Conservation (phyloP, 1,139 yeast species). For the Nakaseomyces uthaithaninus region DNA sequence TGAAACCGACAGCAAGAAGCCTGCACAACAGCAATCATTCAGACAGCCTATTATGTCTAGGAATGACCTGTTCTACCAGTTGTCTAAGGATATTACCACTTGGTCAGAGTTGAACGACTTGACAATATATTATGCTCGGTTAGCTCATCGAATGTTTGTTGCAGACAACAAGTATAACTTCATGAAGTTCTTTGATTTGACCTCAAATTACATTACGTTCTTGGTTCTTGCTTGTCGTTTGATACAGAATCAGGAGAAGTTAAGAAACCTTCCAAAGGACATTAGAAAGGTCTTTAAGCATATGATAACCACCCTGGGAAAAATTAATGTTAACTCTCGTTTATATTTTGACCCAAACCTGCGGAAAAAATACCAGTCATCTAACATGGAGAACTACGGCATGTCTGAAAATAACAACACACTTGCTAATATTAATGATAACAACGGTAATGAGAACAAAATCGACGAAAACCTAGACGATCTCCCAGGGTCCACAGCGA, state of each 20-base stretch:
- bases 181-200: conserved; percentile 42
- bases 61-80: conserved; percentile 44
- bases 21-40: not conserved
- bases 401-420: not conserved
- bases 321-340: conserved; percentile 51
- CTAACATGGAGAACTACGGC: not conserved
- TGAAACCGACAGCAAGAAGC: conserved; percentile 1
- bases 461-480: conserved; percentile 9
- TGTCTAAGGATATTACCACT: conserved; percentile 47
- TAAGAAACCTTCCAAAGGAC: conserved; percentile 39
- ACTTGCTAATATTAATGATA: conserved; percentile 5
- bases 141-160: conserved; percentile 42
- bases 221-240: conserved; percentile 47
- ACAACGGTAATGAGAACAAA: conserved; percentile 6
- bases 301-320: conserved; percentile 47
- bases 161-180: conserved; percentile 45
- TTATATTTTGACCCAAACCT: conserved; percentile 39
- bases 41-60: conserved; percentile 5
- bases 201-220: conserved; percentile 42
- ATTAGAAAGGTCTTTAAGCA: conserved; percentile 44
- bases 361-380: conserved; percentile 1
- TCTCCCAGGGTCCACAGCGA: not conserved
- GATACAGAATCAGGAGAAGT: conserved; percentile 42
- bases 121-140: conserved; percentile 40
- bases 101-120: conserved; percentile 50